These are phyloP conservation scores for Claviceps africana DNA, from an alignment of 2,329 filamentous ascomycete genomes.

Conservation along the genomic window DNA sequence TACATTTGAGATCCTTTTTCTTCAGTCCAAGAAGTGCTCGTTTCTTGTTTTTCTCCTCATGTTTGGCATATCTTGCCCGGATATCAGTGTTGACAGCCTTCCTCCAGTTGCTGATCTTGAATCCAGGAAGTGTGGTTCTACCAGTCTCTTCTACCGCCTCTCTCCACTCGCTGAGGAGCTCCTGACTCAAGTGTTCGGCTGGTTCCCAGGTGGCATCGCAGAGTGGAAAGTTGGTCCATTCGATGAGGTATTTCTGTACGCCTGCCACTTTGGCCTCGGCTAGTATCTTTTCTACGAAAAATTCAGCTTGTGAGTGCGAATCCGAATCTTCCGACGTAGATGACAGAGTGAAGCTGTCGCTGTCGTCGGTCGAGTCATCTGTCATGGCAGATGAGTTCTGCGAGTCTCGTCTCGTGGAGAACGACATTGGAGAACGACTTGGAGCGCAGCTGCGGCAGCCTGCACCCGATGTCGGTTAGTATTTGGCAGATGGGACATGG, in stretches of 20 bases:
- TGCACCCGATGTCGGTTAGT: background rate
- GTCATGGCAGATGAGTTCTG: background rate
- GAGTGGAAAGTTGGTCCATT: constrained; percentile 24
- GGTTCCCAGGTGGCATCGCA: constrained; percentile 37
- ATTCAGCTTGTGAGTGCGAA: constrained; percentile 26
- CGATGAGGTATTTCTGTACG: constrained; percentile 18
- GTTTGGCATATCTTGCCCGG: constrained; percentile 21
- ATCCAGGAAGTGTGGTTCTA: constrained; percentile 19
- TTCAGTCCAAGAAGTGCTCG: constrained; percentile 22
- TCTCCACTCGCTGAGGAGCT: constrained; percentile 29
- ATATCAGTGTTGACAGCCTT: constrained; percentile 16
- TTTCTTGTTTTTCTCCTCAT: constrained; percentile 29
- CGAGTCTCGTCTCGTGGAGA: background rate
- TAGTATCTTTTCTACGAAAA: constrained; percentile 37
- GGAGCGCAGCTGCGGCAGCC: background rate
- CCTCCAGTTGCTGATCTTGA: constrained; percentile 25
- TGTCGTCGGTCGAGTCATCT: constrained; percentile 1
- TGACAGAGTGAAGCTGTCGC: constrained; percentile 18
- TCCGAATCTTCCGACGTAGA: constrained; percentile 21
- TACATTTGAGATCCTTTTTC: constrained; percentile 1
- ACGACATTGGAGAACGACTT: background rate
- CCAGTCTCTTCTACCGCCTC: constrained; percentile 23
- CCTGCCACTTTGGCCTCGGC: constrained; percentile 25
- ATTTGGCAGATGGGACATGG: background rate
- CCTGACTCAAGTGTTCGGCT: constrained; percentile 24